Evolutionary conservation across 176 grass and related monocot species (phyloP).

Genomic region (Rhynchospora breviuscula): DNA sequence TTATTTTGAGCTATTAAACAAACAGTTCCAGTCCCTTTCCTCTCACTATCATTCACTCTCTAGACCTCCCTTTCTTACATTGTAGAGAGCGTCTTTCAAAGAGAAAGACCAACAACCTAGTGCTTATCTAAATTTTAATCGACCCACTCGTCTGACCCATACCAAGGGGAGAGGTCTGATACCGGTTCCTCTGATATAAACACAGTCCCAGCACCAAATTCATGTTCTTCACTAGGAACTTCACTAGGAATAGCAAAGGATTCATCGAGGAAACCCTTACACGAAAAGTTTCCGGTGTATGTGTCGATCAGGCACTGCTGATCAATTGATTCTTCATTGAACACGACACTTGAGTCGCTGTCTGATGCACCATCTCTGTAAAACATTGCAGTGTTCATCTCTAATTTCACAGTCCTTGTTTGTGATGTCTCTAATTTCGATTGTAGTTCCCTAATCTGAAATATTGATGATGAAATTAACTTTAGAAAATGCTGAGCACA

Average conservation of each 20-base stretch:
- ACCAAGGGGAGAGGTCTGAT: slow-evolving; percentile 2
- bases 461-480: not conserved
- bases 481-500: not conserved
- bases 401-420: slow-evolving; percentile 1
- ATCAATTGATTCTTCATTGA: slow-evolving; percentile 41
- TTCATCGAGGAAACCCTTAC: slow-evolving; percentile 5
- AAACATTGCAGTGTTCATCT: slow-evolving; percentile 6
- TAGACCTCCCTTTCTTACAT: slow-evolving; percentile 17
- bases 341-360: slow-evolving; percentile 69
- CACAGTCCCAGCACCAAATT: not conserved
- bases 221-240: slow-evolving; percentile 20
- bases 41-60: slow-evolving; percentile 17
- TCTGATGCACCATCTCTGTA: slow-evolving; percentile 73
- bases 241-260: slow-evolving; percentile 17
- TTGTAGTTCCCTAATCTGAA: slow-evolving; percentile 25
- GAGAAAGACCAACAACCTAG: slow-evolving; percentile 24
- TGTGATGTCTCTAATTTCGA: slow-evolving; percentile 18
- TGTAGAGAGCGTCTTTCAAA: slow-evolving; percentile 23
- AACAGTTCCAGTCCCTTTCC: not conserved
- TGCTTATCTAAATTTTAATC: slow-evolving; percentile 22
- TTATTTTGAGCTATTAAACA: slow-evolving; percentile 21
- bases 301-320: slow-evolving; percentile 17
- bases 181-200: slow-evolving; percentile 3
- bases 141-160: slow-evolving; percentile 13
- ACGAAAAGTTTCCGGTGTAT: slow-evolving; percentile 8